phyloP scores from a whole-genome alignment of 768 basidiomycete species.

The Crepidotus variabilis region DNA sequence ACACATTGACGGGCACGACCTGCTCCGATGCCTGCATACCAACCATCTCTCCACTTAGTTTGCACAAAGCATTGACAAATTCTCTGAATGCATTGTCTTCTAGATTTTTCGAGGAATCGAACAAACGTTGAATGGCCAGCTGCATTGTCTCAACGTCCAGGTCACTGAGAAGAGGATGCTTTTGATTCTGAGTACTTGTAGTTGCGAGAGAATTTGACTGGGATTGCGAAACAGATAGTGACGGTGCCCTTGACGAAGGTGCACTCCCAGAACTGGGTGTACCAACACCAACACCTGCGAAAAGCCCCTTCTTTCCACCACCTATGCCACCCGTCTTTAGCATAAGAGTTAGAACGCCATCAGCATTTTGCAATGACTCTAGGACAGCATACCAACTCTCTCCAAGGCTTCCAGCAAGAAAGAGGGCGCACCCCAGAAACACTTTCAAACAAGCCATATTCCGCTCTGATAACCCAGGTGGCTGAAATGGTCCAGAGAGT shows the following conservation, averaged over 20 bases:
- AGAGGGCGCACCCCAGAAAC: conserved; percentile 69
- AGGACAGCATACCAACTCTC: conserved; percentile 90
- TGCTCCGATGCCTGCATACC: conserved; percentile 66
- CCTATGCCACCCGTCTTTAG: conserved; percentile 29
- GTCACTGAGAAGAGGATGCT: conserved; percentile 68
- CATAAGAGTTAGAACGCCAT: conserved; percentile 79
- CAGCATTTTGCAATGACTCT: conserved; percentile 91
- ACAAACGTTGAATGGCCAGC: conserved; percentile 72
- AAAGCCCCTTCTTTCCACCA: conserved; percentile 27
- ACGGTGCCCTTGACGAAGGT: conserved; percentile 13
- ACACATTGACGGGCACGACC: conserved; percentile 24
- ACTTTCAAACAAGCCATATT: conserved; percentile 91
- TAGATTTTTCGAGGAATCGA: conserved; percentile 81
- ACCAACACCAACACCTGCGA: conserved; percentile 9
- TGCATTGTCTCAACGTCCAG: conserved; percentile 75
- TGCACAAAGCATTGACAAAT: conserved; percentile 77
- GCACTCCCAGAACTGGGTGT: neutral
- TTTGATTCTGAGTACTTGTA: conserved; percentile 17
- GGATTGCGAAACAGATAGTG: conserved; percentile 23
- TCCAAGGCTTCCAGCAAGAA: conserved; percentile 83
- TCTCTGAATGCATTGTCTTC: conserved; percentile 79
- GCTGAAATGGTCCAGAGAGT: conserved; percentile 43
- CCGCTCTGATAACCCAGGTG: conserved; percentile 80
- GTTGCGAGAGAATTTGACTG: conserved; percentile 19
- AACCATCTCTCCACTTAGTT: conserved; percentile 89